Evolutionary conservation across 768 basidiomycete species (phyloP), one percentile per base, ranked within the genome.

Genomic region (Russula foetens): DNA sequence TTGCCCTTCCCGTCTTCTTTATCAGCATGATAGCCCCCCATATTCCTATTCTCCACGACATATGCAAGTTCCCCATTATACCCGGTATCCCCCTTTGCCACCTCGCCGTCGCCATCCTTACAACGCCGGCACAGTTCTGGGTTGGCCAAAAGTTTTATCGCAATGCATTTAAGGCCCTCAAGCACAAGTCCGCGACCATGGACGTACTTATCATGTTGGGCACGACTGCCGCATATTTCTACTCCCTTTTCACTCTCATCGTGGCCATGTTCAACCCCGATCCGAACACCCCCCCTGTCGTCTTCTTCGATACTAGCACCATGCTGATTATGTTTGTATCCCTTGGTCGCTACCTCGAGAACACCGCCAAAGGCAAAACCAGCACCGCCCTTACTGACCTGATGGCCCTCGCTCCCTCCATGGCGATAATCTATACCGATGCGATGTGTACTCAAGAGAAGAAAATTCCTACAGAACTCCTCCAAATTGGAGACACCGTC

Each of bases 311-410:
- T 75, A 98, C 97, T 1, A 97, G 92, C 69, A 97, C 97, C 21
- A 98, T 98, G 97, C 77, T 99, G 63, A 87, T 99, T 80, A 90
- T 88, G 76, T 98, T 99, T 71, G 89, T 98, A 67, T 95, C 92
- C 2, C 82, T 98, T 15, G 97, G 97, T 5, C 85, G 97, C 26
- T 97, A 87, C 74, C 81, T 98, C 51, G 97, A 98, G 76, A 98
- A 98, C 74, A 83, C 86, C 58, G 97, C 97, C 49, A 98, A 98
- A 73, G 96, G 97, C 31, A 91, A 90, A 74, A 98, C 97, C 2
- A 94, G 92, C 45, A 94, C 94, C 1, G 97, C 97, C 2, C 81
- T 99, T 29, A 97, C 94, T 4, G 95, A 98, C 70, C 82, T 99
- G 55, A 97, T 98, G 90, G 83, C 91, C 23, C 87, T 99, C 44